Conservation (phyloP, 2,329 filamentous ascomycete species). For the Cladosporium colombiae region DNA sequence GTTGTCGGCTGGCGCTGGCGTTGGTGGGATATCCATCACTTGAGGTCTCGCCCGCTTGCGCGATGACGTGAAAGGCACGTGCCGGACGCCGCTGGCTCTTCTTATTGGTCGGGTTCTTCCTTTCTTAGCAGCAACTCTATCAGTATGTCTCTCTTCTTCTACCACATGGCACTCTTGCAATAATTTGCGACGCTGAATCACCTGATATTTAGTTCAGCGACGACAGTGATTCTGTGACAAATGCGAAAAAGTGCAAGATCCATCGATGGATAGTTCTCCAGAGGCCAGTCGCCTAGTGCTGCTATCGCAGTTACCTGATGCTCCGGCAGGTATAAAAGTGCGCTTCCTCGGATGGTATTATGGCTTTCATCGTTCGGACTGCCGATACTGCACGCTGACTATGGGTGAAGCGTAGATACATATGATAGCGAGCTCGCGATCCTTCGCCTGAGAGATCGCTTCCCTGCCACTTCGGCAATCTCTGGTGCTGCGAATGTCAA, state of each 20-base stretch:
- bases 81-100: neutral
- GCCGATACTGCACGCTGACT: neutral
- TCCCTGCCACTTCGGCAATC: conserved; percentile 47
- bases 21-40: conserved; percentile 13
- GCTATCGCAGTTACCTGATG: conserved; percentile 44
- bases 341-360: conserved; percentile 89
- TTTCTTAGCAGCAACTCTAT: neutral
- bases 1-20: conserved; percentile 1
- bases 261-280: conserved; percentile 42
- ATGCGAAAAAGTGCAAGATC: neutral
- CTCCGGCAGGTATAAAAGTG: conserved; percentile 68
- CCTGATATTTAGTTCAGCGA: neutral
- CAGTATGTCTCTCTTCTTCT: neutral
- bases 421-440: conserved; percentile 61
- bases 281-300: conserved; percentile 57
- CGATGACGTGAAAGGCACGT: conserved; percentile 11
- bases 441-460: conserved; percentile 69
- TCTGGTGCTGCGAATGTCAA: conserved; percentile 62
- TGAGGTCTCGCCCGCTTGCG: neutral
- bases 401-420: conserved; percentile 54
- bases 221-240: neutral
- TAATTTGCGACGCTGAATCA: neutral
- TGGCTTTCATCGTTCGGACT: conserved; percentile 1
- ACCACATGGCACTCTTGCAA: neutral
- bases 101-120: neutral